A percentile compares a stretch with the other conserved stretches of the same genome.
These are phyloP conservation scores for Pythium angustatum DNA, from an alignment of 352 stramenopile genomes.

Conservation along the genomic window DNA sequence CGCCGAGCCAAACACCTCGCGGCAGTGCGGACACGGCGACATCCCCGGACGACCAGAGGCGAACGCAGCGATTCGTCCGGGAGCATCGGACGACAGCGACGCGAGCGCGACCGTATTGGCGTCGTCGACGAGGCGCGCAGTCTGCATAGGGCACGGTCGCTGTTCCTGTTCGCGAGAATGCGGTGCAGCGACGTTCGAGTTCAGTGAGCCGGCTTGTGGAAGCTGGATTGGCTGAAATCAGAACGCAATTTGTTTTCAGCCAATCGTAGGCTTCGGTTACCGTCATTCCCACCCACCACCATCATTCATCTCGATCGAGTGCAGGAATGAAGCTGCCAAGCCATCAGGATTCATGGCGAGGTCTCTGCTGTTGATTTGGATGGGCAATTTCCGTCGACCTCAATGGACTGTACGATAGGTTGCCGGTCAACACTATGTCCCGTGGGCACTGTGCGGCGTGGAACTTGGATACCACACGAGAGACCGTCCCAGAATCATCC, in stretches of 20 bases:
- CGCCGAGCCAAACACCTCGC: conserved; percentile 51
- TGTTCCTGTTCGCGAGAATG: not conserved
- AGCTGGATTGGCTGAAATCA: not conserved
- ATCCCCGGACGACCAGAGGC: conserved; percentile 27
- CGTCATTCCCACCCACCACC: not conserved
- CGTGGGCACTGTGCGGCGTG: too few species aligned
- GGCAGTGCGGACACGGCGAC: conserved; percentile 54
- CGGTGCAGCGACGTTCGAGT: not conserved
- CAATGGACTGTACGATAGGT: too few species aligned
- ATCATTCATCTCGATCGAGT: not conserved
- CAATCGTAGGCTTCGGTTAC: not conserved
- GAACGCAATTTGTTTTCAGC: not conserved
- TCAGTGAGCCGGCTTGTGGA: not conserved
- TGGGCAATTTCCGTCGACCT: too few species aligned
- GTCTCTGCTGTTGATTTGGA: too few species aligned
- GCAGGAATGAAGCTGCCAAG: too few species aligned
- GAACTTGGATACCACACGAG: too few species aligned
- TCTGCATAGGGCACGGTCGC: conserved; percentile 11
- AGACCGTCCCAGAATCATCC: too few species aligned
- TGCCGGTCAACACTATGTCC: too few species aligned
- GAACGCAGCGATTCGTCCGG: conserved; percentile 23
- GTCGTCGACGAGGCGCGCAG: conserved; percentile 32
- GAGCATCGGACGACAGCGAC: conserved; percentile 27
- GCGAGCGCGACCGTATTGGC: conserved; percentile 38
- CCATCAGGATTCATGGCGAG: too few species aligned